phyloP scores from a whole-genome alignment of 2,329 filamentous ascomycete genomes.

The Penicillium corylophilum region DNA sequence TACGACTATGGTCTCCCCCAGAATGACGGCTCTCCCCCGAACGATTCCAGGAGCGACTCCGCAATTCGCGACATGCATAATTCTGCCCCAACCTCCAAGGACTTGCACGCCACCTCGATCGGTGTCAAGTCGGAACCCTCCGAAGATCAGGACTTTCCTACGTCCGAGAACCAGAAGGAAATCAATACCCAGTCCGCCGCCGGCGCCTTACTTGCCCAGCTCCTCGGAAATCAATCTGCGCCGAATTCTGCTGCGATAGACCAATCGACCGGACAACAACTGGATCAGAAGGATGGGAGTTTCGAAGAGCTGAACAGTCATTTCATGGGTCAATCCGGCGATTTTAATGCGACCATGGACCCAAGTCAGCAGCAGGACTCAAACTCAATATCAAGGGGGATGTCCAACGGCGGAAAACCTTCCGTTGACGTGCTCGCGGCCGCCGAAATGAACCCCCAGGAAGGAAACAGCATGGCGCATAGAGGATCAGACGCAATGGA shows the following conservation, averaged over 20 bases:
- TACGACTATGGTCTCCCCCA: conserved; percentile 40
- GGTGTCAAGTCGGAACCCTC: conserved; percentile 33
- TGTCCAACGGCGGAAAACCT: conserved; percentile 19
- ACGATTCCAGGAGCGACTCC: conserved; percentile 35
- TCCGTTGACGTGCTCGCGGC: conserved; percentile 17
- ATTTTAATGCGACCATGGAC: conserved; percentile 6
- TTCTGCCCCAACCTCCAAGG: conserved; percentile 36
- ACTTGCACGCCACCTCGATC: conserved; percentile 29
- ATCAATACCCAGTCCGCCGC: conserved; percentile 42
- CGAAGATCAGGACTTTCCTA: conserved; percentile 22
- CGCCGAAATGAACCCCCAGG: conserved; percentile 9
- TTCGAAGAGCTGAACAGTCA: conserved; percentile 12
- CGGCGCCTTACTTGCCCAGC: conserved; percentile 42
- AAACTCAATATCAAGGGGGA: conserved; percentile 13
- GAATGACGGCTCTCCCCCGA: conserved; percentile 27
- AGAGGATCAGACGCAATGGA: conserved; percentile 27
- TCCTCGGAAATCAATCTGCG: conserved; percentile 37
- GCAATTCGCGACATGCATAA: conserved; percentile 40
- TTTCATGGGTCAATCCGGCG: conserved; percentile 8
- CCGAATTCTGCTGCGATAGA: conserved; percentile 19
- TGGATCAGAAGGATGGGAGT: conserved; percentile 16
- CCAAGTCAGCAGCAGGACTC: conserved; percentile 10
- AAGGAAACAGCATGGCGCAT: conserved; percentile 6
- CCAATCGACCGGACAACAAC: conserved; percentile 10
- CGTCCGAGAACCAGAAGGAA: conserved; percentile 30